phyloP scores from a whole-genome alignment of 805 yeast species.

The Sugiyamaella smithiae region DNA sequence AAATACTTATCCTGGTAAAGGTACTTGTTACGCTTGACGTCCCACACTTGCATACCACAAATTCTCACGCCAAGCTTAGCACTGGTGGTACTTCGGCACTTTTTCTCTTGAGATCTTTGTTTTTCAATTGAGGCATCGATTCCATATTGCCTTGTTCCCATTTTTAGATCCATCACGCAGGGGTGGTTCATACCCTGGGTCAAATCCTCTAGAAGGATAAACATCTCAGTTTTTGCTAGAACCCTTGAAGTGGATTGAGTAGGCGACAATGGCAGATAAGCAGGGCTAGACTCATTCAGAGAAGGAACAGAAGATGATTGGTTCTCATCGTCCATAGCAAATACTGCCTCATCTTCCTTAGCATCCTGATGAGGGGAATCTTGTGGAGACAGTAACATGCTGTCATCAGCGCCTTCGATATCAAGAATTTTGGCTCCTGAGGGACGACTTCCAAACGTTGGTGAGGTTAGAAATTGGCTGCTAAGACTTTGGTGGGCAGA shows the following conservation, averaged over 20 bases:
- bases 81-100: conserved; percentile 81
- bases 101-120: conserved; percentile 71
- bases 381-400: conserved; percentile 9
- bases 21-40: conserved; percentile 43
- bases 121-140: conserved; percentile 79
- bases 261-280: neutral
- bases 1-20: conserved; percentile 85
- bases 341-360: conserved; percentile 15
- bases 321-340: conserved; percentile 22
- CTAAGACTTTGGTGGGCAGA: neutral
- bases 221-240: conserved; percentile 64
- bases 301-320: conserved; percentile 1
- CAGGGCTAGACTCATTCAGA: neutral
- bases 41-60: conserved; percentile 93
- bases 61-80: conserved; percentile 81
- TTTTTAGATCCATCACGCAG: conserved; percentile 89
- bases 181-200: conserved; percentile 81
- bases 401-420: neutral
- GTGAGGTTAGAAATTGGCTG: neutral
- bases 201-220: conserved; percentile 83
- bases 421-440: neutral
- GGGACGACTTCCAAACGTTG: neutral
- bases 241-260: neutral
- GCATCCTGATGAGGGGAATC: conserved; percentile 13
- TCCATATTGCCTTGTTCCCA: conserved; percentile 99